Evolutionary conservation across 805 yeast genomes (phyloP).

Genomic region (Metschnikowia proteae): DNA sequence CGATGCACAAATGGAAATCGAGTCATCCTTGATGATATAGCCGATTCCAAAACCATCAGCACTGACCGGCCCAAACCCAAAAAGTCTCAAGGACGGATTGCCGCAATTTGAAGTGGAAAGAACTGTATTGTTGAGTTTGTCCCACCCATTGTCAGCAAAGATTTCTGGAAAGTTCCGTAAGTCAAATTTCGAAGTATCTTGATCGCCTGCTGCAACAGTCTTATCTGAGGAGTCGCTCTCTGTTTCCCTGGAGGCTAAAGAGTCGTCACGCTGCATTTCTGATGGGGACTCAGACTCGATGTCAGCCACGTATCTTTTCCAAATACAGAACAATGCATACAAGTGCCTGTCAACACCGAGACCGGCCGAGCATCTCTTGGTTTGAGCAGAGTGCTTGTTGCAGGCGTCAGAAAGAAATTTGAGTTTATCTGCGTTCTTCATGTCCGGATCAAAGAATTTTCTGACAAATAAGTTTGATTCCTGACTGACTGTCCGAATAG

Average conservation of each 20-base stretch:
- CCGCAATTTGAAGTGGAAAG: constrained; percentile 58
- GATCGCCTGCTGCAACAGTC: constrained; percentile 25
- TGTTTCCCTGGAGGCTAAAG: constrained; percentile 9
- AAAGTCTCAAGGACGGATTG: constrained; percentile 53
- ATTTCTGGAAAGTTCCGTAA: constrained; percentile 56
- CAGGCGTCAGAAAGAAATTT: constrained; percentile 66
- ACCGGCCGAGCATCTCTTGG: constrained; percentile 68
- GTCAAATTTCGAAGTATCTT: constrained; percentile 14
- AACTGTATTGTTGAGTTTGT: constrained; percentile 71
- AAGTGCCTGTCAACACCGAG: constrained; percentile 91
- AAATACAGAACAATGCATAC: constrained; percentile 81
- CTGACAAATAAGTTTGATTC: constrained; percentile 81
- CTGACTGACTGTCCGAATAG: constrained; percentile 77
- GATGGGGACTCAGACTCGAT: constrained; percentile 9
- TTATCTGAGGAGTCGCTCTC: constrained; percentile 25
- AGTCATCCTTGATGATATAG: constrained; percentile 50
- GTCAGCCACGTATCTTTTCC: constrained; percentile 60
- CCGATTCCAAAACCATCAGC: constrained; percentile 60
- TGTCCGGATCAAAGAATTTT: constrained; percentile 68
- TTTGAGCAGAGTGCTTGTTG: constrained; percentile 58
- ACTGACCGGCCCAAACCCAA: constrained; percentile 59
- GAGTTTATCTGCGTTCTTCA: constrained; percentile 57
- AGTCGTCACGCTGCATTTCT: constrained; percentile 12
- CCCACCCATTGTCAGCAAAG: constrained; percentile 88
- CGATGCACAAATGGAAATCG: constrained; percentile 50